Evolutionary conservation across 148 eudicot genomes (phyloP).

Genomic region (Persicaria tinctoria): DNA sequence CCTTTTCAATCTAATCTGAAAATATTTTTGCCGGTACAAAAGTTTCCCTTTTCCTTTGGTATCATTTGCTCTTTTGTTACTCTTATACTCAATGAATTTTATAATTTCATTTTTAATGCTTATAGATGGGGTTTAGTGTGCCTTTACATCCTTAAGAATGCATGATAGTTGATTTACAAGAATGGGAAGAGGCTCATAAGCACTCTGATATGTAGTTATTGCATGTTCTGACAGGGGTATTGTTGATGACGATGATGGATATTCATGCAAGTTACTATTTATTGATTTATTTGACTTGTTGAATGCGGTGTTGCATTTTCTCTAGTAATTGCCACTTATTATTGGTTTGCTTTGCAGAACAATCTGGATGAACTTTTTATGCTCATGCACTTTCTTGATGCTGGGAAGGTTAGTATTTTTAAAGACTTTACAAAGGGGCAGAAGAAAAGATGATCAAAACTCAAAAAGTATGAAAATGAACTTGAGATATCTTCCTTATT

Average conservation of each 20-base stretch:
- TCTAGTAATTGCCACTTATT: conserved; percentile 4
- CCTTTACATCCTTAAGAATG: neutral
- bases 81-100: neutral
- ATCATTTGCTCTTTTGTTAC: neutral
- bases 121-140: neutral
- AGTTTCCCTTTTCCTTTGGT: neutral
- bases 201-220: neutral
- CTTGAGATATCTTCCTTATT: neutral
- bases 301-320: neutral
- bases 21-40: neutral
- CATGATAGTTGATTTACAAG: neutral
- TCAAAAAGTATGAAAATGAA: neutral
- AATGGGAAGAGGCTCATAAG: neutral
- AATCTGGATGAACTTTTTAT: conserved; percentile 98
- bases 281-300: neutral
- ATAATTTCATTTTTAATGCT: neutral
- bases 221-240: conserved; percentile 8
- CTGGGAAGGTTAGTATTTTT: conserved; percentile 80
- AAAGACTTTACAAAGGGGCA: neutral
- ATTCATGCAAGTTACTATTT: neutral
- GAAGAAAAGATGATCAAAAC: neutral
- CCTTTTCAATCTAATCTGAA: neutral
- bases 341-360: conserved; percentile 45
- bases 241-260: neutral
- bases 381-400: conserved; percentile 99